Evolutionary conservation across 2,329 filamentous ascomycete genomes (phyloP).

Genomic region (Verticillium isaacii): DNA sequence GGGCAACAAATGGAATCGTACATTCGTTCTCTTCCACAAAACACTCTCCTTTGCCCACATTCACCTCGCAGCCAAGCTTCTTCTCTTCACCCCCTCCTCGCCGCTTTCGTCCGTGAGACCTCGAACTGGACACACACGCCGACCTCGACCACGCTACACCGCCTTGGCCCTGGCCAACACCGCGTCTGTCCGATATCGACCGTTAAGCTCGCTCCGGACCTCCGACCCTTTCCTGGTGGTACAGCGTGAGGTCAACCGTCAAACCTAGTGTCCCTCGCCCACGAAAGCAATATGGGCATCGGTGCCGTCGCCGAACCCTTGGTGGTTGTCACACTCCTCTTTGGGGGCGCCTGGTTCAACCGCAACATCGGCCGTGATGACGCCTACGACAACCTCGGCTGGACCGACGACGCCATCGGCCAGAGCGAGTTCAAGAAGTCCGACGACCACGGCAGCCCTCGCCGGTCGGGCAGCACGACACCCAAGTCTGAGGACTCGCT

Average conservation of each 20-base stretch:
- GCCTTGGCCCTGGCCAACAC: neutral
- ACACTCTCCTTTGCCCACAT: neutral
- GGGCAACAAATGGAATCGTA: neutral
- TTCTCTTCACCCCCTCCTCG: neutral
- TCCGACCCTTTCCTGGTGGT: no score
- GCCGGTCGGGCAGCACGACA: constrained; percentile 8
- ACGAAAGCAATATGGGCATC: constrained; percentile 26
- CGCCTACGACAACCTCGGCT: constrained; percentile 12
- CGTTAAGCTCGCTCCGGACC: neutral
- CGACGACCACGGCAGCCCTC: constrained; percentile 29
- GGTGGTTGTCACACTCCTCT: constrained; percentile 35
- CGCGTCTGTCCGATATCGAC: neutral
- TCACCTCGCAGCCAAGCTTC: neutral
- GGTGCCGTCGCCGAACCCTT: constrained; percentile 36
- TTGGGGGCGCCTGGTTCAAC: constrained; percentile 39
- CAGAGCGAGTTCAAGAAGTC: constrained; percentile 12
- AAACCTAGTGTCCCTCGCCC: neutral
- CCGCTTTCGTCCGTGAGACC: neutral
- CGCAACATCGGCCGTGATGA: constrained; percentile 31
- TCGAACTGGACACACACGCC: neutral
- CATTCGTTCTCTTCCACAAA: neutral
- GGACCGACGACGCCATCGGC: constrained; percentile 4
- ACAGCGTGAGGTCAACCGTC: neutral
- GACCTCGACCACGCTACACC: neutral
- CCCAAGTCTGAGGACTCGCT: constrained; percentile 10